Conservation (phyloP, 106 monocot species). For the Allium cepa region DNA sequence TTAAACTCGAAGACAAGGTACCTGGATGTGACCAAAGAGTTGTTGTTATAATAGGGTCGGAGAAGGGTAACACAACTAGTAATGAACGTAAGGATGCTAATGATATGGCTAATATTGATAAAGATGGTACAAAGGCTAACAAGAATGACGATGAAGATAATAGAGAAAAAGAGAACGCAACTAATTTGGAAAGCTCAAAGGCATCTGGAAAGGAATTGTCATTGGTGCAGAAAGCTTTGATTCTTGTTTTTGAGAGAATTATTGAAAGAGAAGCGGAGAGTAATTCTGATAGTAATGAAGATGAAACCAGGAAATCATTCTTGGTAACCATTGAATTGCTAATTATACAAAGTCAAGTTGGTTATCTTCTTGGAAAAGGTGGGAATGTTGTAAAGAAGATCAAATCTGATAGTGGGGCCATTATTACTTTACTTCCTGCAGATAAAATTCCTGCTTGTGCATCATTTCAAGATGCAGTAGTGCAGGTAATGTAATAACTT, state of each 20-base stretch:
- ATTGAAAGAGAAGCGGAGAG: constrained; percentile 41
- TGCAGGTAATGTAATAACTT: constrained; percentile 47
- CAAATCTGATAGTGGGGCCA: constrained; percentile 74
- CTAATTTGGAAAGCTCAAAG: constrained; percentile 23
- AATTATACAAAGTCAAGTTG: constrained; percentile 71
- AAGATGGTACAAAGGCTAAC: constrained; percentile 10
- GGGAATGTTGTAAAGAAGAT: constrained; percentile 91
- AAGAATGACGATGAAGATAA: constrained; percentile 18
- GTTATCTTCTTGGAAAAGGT: constrained; percentile 76
- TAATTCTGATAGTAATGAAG: constrained; percentile 21
- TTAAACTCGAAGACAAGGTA: constrained; percentile 63
- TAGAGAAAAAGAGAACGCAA: constrained; percentile 21
- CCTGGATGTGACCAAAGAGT: constrained; percentile 76
- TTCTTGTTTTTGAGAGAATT: constrained; percentile 81
- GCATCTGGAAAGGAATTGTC: constrained; percentile 22
- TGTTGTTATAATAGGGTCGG: constrained; percentile 54
- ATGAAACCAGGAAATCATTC: constrained; percentile 25
- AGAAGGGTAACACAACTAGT: constrained; percentile 23
- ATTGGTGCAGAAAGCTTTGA: constrained; percentile 55
- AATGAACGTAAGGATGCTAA: constrained; percentile 30
- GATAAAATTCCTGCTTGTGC: constrained; percentile 86
- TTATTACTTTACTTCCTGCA: constrained; percentile 61
- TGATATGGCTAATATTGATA: constrained; percentile 4
- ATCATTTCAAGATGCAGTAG: constrained; percentile 57
- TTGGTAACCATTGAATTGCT: constrained; percentile 49